Conservation (phyloP, 495 filamentous ascomycete species). For the Lepidopterella palustris region DNA sequence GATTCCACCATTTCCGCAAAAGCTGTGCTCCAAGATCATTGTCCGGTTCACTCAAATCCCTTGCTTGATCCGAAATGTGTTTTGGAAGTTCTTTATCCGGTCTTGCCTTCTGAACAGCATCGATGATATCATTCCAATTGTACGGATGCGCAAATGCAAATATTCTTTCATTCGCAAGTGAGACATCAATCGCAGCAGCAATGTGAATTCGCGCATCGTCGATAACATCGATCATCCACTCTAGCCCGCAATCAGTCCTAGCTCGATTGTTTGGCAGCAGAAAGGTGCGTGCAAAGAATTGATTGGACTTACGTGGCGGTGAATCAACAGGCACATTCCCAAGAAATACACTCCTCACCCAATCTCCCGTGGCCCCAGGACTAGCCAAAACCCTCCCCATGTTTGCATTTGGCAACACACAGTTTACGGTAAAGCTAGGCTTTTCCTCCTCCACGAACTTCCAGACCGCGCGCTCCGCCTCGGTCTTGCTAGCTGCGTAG, state of each 20-base stretch:
- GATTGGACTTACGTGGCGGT: too few relatives aligned
- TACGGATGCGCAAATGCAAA: conserved; percentile 17
- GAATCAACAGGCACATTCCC: neutral
- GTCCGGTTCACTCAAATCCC: conserved; percentile 14
- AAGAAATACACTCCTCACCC: neutral
- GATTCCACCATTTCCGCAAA: too few relatives aligned
- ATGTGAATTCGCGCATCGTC: conserved; percentile 18
- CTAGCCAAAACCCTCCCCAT: neutral
- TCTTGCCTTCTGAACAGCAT: conserved; percentile 8
- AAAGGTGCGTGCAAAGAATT: too few relatives aligned
- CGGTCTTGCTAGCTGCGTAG: conserved; percentile 50
- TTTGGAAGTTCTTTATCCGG: conserved; percentile 11
- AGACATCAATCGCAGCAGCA: conserved; percentile 11
- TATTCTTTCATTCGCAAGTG: conserved; percentile 11
- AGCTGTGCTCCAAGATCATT: conserved; percentile 11
- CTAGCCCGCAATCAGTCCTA: too few relatives aligned
- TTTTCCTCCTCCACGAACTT: conserved; percentile 45
- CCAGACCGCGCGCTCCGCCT: conserved; percentile 47
- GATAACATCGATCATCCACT: conserved; percentile 18
- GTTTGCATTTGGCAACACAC: neutral
- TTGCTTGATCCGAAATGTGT: conserved; percentile 1
- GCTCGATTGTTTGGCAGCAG: too few relatives aligned
- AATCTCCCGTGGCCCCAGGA: neutral
- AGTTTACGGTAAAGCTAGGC: conserved; percentile 43
- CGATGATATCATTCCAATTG: conserved; percentile 17